Evolutionary conservation across 148 eudicot genomes (phyloP), one percentile per base, ranked within the genome.

Genomic region (Hydrangea macrophylla): DNA sequence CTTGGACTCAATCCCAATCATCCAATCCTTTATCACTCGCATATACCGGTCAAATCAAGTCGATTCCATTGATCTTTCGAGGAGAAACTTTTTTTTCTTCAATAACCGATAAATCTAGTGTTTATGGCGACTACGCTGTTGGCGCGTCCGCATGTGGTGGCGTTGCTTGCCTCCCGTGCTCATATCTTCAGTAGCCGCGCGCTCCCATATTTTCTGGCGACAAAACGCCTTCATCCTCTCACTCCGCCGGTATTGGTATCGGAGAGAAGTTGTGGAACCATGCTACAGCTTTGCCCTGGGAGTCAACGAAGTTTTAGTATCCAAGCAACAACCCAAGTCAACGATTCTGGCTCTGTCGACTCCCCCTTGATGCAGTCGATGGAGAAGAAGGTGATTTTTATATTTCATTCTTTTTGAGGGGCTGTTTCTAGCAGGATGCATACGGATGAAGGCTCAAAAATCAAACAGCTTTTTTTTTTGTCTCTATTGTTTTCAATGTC

Each of bases 341-440:
- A 77, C 44, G 80, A 79, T 54, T 53, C 89, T 42, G 87, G 84
- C 32, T 76, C 89, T 9, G 73, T 83, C 60, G 86, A 83, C 57
- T 73, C 87, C 24, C 68, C 89, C 53, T 72, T 85, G 79, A 85
- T 88, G 83, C 76, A 81, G 58, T 81, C 93, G 32, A 88, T 88
- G 93, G 75, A 83, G 73, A 81, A 65, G 53, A 88, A 88, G 93
- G 93, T 83, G 22, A 45, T 32, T 45, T 44, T 3, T 22, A 60
- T 62, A 4, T 30, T 35, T 35, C 8, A 35, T 35, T 8, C n/a
- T n/a, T n/a, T n/a, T n/a, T n/a, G n/a, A n/a, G n/a, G n/a, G n/a
- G n/a, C n/a, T n/a, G n/a, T n/a, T n/a, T n/a, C n/a, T n/a, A n/a
- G n/a, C n/a, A n/a, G n/a, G n/a, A n/a, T n/a, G n/a, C n/a, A n/a